Evolutionary conservation across 192 early-diverging fungal species (phyloP).

Genomic region (Umbelopsis sp.): DNA sequence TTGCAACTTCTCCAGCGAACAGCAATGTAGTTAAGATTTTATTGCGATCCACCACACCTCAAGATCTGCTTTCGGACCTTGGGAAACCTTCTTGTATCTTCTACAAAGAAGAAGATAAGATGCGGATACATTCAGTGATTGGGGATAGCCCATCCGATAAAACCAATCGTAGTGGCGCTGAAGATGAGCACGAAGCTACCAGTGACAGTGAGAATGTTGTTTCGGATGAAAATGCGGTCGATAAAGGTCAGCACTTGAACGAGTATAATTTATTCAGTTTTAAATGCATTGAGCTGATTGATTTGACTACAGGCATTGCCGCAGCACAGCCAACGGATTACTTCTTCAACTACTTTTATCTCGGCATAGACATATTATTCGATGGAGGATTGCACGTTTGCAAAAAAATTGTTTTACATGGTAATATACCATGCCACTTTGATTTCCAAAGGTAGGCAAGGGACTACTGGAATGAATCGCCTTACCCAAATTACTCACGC

Average conservation of each 20-base stretch:
- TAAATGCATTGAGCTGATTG: not conserved
- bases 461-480: not conserved
- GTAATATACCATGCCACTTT: slow-evolving; percentile 69
- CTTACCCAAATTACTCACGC: too few relatives aligned
- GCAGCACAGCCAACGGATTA: slow-evolving; percentile 58
- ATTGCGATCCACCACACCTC: slow-evolving; percentile 59
- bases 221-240: slow-evolving; percentile 17
- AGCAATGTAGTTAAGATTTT: slow-evolving; percentile 37
- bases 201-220: not conserved
- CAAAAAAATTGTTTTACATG: slow-evolving; percentile 74
- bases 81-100: slow-evolving; percentile 64
- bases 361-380: slow-evolving; percentile 76
- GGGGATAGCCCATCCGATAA: slow-evolving; percentile 24
- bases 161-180: slow-evolving; percentile 31
- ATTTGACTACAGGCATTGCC: slow-evolving; percentile 24
- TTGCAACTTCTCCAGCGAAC: slow-evolving; percentile 9
- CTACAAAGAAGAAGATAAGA: slow-evolving; percentile 73
- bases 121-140: slow-evolving; percentile 63
- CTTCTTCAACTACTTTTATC: slow-evolving; percentile 76
- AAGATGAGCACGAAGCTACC: slow-evolving; percentile 32
- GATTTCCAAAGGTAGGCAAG: slow-evolving; percentile 62
- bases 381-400: slow-evolving; percentile 65
- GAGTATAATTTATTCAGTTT: not conserved
- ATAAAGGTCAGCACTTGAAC: slow-evolving; percentile 6
- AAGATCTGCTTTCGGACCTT: slow-evolving; percentile 72